phyloP scores from a whole-genome alignment of 1,139 yeast species.

The Saccharomycopsis phalli region DNA sequence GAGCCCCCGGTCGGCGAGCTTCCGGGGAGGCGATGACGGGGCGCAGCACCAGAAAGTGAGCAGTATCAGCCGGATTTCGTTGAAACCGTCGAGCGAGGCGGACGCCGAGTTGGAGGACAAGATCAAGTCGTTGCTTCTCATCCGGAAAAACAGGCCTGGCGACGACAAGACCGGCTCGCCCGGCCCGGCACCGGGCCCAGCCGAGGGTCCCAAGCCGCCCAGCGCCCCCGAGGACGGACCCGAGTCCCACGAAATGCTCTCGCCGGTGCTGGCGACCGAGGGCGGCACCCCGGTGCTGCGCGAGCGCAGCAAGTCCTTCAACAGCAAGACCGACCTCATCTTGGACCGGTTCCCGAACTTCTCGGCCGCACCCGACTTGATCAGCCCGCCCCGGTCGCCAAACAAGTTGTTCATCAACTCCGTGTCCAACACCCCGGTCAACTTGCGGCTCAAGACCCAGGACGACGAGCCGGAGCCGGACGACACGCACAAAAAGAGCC shows the following conservation, averaged over 20 bases:
- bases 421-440: slow-evolving; percentile 4
- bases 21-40: background rate
- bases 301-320: slow-evolving; percentile 4
- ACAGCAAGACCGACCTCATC: slow-evolving; percentile 16
- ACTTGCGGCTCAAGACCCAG: slow-evolving; percentile 2
- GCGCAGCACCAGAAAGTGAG: slow-evolving; percentile 1
- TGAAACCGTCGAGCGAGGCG: slow-evolving; percentile 16
- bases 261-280: background rate
- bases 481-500: slow-evolving; percentile 5
- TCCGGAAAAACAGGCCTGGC: slow-evolving; percentile 1
- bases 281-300: slow-evolving; percentile 9
- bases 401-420: slow-evolving; percentile 7
- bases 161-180: background rate
- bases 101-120: slow-evolving; percentile 20
- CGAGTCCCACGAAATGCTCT: slow-evolving; percentile 12
- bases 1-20: too few species aligned
- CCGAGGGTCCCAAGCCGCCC: background rate
- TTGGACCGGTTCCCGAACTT: slow-evolving; percentile 20
- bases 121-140: slow-evolving; percentile 17
- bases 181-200: background rate
- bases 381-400: slow-evolving; percentile 18
- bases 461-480: background rate
- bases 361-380: slow-evolving; percentile 16
- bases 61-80: background rate
- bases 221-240: background rate